A percentile compares a stretch with the other conserved stretches of the same genome.
Evolutionary conservation across 768 basidiomycete species (phyloP).

Genomic region (Trametopsis cervina): DNA sequence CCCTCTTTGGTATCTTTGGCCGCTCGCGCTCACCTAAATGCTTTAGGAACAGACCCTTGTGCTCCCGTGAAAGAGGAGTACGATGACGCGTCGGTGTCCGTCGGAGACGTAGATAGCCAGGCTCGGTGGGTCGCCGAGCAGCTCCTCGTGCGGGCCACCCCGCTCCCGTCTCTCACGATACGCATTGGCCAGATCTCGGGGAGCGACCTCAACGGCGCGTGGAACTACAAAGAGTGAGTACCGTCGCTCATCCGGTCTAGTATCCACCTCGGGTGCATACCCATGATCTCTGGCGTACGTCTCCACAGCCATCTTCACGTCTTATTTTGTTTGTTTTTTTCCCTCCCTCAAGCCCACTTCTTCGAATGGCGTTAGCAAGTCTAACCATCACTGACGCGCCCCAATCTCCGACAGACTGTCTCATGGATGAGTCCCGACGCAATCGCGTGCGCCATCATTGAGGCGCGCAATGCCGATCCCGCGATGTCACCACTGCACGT

Average conservation of each 20-base stretch:
- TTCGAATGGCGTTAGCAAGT: too few species aligned
- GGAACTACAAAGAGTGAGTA: constrained; percentile 29
- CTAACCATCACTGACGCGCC: too few species aligned
- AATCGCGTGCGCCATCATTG: constrained; percentile 19
- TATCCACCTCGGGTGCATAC: constrained; percentile 19
- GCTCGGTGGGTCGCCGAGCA: constrained; percentile 27
- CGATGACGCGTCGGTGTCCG: constrained; percentile 9
- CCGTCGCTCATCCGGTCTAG: constrained; percentile 23
- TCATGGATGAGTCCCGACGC: constrained; percentile 21
- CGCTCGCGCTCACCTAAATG: neutral
- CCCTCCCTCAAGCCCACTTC: too few species aligned
- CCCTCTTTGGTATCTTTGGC: neutral
- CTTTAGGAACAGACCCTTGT: neutral
- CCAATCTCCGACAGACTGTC: constrained; percentile 12
- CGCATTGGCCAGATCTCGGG: constrained; percentile 30
- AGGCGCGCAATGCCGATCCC: constrained; percentile 11
- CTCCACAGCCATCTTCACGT: too few species aligned
- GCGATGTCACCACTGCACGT: constrained; percentile 14
- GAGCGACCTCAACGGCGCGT: constrained; percentile 23
- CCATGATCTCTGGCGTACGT: constrained; percentile 17
- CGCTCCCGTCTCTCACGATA: constrained; percentile 21
- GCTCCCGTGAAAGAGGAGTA: constrained; percentile 11
- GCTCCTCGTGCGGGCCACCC: constrained; percentile 21
- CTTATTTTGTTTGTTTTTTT: neutral
- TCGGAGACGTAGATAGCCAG: constrained; percentile 24